These are phyloP conservation scores for Eucalyptus melliodora DNA, from an alignment of 345 rosid species.

Conservation along the genomic window DNA sequence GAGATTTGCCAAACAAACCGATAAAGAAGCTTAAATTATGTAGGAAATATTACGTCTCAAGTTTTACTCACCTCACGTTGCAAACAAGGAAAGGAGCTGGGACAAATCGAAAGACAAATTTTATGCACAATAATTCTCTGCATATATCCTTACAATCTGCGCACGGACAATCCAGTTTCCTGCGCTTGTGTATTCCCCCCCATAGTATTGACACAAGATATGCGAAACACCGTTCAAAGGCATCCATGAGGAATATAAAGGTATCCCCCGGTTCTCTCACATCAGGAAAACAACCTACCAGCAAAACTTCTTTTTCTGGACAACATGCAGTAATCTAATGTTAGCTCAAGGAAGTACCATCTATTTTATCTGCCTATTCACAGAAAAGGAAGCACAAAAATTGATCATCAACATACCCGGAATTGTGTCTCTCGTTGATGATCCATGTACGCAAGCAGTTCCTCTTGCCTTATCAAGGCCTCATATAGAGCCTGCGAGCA, in stretches of 20 bases:
- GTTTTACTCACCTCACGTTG: neutral
- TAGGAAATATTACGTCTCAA: neutral
- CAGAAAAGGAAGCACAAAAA: neutral
- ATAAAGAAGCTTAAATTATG: neutral
- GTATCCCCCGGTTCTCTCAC: neutral
- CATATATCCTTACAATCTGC: neutral
- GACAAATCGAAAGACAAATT: neutral
- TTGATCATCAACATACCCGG: constrained; percentile 29
- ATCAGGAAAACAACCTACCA: constrained; percentile 16
- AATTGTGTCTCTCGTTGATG: constrained; percentile 63
- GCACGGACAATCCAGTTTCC: neutral
- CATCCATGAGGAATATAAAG: neutral
- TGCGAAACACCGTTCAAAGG: neutral
- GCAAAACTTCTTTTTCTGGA: constrained; percentile 66
- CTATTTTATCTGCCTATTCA: neutral
- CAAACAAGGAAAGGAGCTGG: neutral
- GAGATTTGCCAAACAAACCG: neutral
- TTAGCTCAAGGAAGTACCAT: neutral
- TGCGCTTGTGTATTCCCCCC: neutral
- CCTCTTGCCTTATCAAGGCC: constrained; percentile 96
- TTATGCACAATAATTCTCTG: neutral
- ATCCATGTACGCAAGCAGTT: constrained; percentile 86
- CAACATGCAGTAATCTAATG: neutral
- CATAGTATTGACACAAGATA: neutral
- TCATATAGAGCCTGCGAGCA: constrained; percentile 68